A percentile compares a stretch with the other conserved stretches of the same genome.
These are phyloP conservation scores for Phenoliferia sp. DNA, from an alignment of 1,284 basidiomycete genomes.

Conservation along the genomic window DNA sequence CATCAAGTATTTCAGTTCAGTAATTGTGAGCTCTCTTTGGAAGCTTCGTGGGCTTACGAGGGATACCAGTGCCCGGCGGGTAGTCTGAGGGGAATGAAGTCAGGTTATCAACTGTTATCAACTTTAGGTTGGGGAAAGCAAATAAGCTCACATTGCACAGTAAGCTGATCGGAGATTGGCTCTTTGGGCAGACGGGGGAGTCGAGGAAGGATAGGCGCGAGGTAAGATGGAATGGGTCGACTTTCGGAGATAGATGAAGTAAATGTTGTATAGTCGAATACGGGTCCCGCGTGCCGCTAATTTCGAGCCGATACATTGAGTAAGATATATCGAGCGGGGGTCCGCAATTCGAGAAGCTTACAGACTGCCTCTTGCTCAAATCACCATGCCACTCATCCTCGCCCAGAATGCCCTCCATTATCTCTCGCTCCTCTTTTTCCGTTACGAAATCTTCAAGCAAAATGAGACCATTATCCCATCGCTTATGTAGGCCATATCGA, in stretches of 20 bases:
- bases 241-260: not conserved
- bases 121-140: too few relatives aligned
- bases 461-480: not conserved
- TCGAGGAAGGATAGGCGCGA: not conserved
- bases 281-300: not conserved
- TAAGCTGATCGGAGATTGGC: not conserved
- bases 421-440: not conserved
- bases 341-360: not conserved
- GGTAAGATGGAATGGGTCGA: not conserved
- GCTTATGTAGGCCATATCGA: not conserved
- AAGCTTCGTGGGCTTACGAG: not conserved
- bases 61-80: slow-evolving; percentile 1
- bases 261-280: not conserved
- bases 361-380: not conserved
- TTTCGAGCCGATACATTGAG: not conserved
- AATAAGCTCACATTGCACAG: not conserved
- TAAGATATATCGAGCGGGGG: not conserved
- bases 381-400: not conserved
- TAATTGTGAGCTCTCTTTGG: not conserved
- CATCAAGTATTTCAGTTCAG: not conserved
- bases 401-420: not conserved
- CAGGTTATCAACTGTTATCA: not conserved
- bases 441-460: not conserved
- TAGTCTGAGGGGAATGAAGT: not conserved
- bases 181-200: not conserved